A percentile compares a stretch with the other conserved stretches of the same genome.
These are phyloP conservation scores for Neolentinus lepideus DNA, from an alignment of 1,284 basidiomycete genomes.

Conservation along the genomic window DNA sequence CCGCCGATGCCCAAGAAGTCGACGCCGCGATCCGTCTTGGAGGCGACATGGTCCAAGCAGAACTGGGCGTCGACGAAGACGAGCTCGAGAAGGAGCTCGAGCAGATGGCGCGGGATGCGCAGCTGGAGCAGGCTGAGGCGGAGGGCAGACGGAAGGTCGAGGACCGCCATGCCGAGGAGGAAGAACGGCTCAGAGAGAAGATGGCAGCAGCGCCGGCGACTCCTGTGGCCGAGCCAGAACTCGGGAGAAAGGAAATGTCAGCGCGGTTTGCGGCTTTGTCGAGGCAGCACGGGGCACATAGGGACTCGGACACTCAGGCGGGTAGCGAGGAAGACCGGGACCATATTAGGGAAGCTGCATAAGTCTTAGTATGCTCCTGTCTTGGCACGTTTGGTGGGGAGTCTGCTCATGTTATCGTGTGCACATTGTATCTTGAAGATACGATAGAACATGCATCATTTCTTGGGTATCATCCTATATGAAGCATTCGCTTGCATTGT, in stretches of 20 bases:
- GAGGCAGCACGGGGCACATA: neutral
- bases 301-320: neutral
- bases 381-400: neutral
- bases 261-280: neutral
- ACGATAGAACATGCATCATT: too few relatives aligned
- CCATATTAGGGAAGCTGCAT: neutral
- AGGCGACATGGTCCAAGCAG: slow-evolving; percentile 48
- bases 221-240: neutral
- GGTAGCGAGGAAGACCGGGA: neutral
- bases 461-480: too few relatives aligned
- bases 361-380: neutral
- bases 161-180: neutral
- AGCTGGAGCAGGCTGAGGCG: slow-evolving; percentile 24
- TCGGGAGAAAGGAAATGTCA: neutral
- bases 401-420: neutral
- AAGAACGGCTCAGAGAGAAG: neutral
- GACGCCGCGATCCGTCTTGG: slow-evolving; percentile 72
- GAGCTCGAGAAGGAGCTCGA: slow-evolving; percentile 59
- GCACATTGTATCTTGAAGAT: too few relatives aligned
- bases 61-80: slow-evolving; percentile 42
- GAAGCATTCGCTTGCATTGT: too few relatives aligned
- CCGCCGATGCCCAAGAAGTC: slow-evolving; percentile 77
- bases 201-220: neutral
- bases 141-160: slow-evolving; percentile 10
- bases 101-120: slow-evolving; percentile 41